A percentile compares a stretch with the other conserved stretches of the same genome.
Evolutionary conservation across 768 basidiomycete genomes (phyloP).

Genomic region (Lanmaoa rubissima): DNA sequence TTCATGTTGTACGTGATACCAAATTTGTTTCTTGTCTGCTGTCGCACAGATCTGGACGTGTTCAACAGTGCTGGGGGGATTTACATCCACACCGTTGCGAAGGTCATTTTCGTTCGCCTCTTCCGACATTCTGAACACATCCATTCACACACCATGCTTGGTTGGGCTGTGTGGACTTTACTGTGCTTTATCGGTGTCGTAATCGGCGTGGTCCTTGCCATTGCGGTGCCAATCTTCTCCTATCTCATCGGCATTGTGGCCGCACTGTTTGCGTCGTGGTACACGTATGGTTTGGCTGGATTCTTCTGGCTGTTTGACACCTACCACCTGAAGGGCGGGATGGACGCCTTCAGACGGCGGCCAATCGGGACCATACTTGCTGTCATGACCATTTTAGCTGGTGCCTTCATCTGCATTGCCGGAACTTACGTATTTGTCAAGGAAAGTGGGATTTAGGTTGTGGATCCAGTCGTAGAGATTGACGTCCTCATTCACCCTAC

Average conservation of each 20-base stretch:
- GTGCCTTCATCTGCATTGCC: conserved; percentile 45
- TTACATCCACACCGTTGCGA: conserved; percentile 52
- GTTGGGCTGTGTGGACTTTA: conserved; percentile 47
- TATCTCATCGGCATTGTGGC: conserved; percentile 53
- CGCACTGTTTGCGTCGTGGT: conserved; percentile 57
- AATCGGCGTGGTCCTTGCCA: conserved; percentile 46
- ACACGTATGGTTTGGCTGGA: conserved; percentile 51
- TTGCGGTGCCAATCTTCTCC: conserved; percentile 54
- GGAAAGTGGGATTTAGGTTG: conserved; percentile 27
- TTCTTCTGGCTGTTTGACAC: conserved; percentile 55
- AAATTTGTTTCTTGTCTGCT: background rate
- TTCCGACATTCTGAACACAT: conserved; percentile 49
- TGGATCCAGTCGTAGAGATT: background rate
- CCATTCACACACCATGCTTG: conserved; percentile 48
- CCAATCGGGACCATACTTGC: conserved; percentile 38
- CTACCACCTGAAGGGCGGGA: conserved; percentile 41
- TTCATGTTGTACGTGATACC: conserved; percentile 44
- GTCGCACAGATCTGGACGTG: background rate
- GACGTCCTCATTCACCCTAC: background rate
- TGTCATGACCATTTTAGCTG: conserved; percentile 35
- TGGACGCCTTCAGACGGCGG: conserved; percentile 30
- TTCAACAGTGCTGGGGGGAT: conserved; percentile 41
- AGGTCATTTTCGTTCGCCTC: conserved; percentile 48
- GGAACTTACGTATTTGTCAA: conserved; percentile 49
- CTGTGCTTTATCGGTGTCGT: conserved; percentile 39